Base-by-base conservation (phyloP, 495 filamentous ascomycete species). In the Astrothelium subdiscretum region DNA sequence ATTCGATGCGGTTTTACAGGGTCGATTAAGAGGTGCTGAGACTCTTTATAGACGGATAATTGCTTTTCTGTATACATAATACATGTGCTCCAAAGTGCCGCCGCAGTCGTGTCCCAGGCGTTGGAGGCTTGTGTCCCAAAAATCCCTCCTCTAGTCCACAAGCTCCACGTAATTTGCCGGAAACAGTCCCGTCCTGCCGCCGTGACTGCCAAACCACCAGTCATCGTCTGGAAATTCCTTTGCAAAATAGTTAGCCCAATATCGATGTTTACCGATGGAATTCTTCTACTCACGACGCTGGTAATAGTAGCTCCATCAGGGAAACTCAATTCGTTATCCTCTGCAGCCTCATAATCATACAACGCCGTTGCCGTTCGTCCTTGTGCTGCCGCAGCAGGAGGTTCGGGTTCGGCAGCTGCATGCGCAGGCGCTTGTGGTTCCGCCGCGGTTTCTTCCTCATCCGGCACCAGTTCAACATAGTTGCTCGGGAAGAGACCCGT, bases 191-290 rank as follows among this genome's bases (percentile, higher is more conserved):
- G 80, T 82, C 62, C 84, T 82, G 10, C 90, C 90, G 26, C 82
- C 77, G 69, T 90, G 95, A 64, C 89, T 83, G 40, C 94, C 94
- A 64, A 89, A 84, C 94, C 94, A 99, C 94, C 94, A 99, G 71
- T 97, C 94, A 64, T 97, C 91, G 71, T 97, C 94, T 3, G 95
- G 95, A 76, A 97, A 97, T 75, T 97, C 89, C 87, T 89, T 66
- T n/a, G 26, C 32, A 69, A 20, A 74, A 61, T 43, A 61, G 10
- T 67, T 42, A 61, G 61, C 64, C 51, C 58, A 76, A 68, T 26
- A 77, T 10, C n/a, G 32, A 26, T 42, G 18, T 15, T 18, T 12
- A 10, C 18, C 12, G 22, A 43, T 2, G 24, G 32, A 51, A 18
- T 10, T 15, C 4, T 24, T 40, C 31, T 3, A 78, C 85, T 76